Evolutionary conservation across 1,139 yeast genomes (phyloP), one percentile per base, ranked within the genome.

Genomic region (Waltiozyma sp.): DNA sequence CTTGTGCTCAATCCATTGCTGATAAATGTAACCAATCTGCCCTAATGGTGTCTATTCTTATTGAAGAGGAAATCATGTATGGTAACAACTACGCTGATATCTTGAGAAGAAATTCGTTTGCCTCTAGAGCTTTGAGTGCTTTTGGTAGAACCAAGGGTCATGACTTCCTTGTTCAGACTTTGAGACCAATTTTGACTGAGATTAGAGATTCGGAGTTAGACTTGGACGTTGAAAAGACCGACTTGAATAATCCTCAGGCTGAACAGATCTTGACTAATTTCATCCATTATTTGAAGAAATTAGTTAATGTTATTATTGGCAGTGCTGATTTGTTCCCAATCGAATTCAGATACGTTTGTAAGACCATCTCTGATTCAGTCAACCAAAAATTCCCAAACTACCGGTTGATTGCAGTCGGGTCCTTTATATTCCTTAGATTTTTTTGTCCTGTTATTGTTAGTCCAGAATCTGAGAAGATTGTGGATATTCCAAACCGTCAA

Each of bases 371-470:
- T 46, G 64, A 68, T 15, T 69, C 83, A 26, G 89, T 91, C 1
- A 63, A 71, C 40, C 63, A 68, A 19, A 80, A 78, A 52, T 84
- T 84, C 52, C 85, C 88, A 1, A 83, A 77, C 39, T 43, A 78
- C 43, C 66, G 77, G 38, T 62, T 71, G 41, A 70, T 79, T 35
- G 93, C 95, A 1, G 86, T 88, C 34, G 96, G 96, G 0, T 88
- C 95, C 0, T 89, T 86, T 57, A 68, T 89, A 42, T 89, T 91
- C 57, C 68, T 91, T 51, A 70, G 97, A 47, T 82, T 85, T 52
- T 73, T 87, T 48, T 88, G 95, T 57, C 97, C 98, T 9, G 95
- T 95, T 0, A 79, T 91, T 48, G 89, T 89, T 14, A 81, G 91
- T 39, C 96, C 97, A 0, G 95, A 86, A 50, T 72, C 87, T 4